phyloP scores from a whole-genome alignment of 2,329 filamentous ascomycete species.

The Mariannaea sp. region DNA sequence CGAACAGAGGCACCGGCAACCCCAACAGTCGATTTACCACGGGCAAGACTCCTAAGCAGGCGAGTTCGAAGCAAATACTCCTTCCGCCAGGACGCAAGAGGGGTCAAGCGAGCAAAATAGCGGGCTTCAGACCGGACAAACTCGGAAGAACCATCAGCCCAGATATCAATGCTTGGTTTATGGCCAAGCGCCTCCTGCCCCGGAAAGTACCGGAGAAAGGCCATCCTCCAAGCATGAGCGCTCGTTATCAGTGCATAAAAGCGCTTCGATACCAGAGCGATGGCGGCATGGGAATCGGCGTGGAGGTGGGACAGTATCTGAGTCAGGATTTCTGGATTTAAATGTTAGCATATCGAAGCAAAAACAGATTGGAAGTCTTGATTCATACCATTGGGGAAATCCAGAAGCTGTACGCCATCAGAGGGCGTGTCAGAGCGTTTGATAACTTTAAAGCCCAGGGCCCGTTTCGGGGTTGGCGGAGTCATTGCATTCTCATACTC shows the following conservation, averaged over 20 bases:
- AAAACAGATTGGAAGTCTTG: not conserved
- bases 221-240: conserved; percentile 91
- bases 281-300: conserved; percentile 78
- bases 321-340: conserved; percentile 77
- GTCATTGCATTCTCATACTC: conserved; percentile 66
- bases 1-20: conserved; percentile 58
- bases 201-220: conserved; percentile 89
- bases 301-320: conserved; percentile 90
- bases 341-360: conserved; percentile 22
- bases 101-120: conserved; percentile 80
- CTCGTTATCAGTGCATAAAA: conserved; percentile 88
- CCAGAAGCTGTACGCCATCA: conserved; percentile 51
- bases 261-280: conserved; percentile 84
- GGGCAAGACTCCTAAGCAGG: conserved; percentile 77
- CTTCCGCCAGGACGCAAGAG: conserved; percentile 89
- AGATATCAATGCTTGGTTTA: conserved; percentile 45
- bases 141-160: conserved; percentile 55
- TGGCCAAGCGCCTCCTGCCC: conserved; percentile 58
- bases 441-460: conserved; percentile 60
- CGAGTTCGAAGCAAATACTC: conserved; percentile 91
- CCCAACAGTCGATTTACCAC: conserved; percentile 73
- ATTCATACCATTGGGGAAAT: conserved; percentile 82
- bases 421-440: conserved; percentile 50
- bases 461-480: conserved; percentile 52
- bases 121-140: conserved; percentile 72